Evolutionary conservation across 805 yeast genomes (phyloP), one percentile per base, ranked within the genome.

Genomic region (Hanseniaspora clermontiae): DNA sequence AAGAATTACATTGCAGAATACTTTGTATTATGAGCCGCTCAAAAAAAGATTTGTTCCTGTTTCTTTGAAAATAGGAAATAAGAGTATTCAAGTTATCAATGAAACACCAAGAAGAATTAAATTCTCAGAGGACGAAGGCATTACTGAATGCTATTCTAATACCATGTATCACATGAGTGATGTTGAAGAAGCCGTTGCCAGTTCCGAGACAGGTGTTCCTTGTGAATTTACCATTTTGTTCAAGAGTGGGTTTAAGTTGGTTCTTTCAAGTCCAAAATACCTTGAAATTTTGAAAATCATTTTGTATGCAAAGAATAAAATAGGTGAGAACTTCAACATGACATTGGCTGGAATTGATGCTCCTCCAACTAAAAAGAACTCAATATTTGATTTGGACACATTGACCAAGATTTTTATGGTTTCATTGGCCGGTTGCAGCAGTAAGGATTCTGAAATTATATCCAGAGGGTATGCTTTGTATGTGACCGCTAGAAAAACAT

Each of bases 231-330:
- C 80, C 0, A 68, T 81, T 56, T 69, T 68, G 20, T 62, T 74
- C 43, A 62, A 60, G 27, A 66, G 70, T 53, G 72, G 71, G 5
- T 62, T 59, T 17, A 67, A 64, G 19, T 58, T 79, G 34, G 70
- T 76, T n/a, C 64, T 80, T 47, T 63, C 76, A 10, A 75, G 81
- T 32, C 65, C 75, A 1, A 79, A 78, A 61, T 76, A 73, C 60
- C 64, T 77, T 55, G 91, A 84, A 61, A 82, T 85, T n/a, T 76
- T 85, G 68, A 73, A 89, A 61, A 77, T 84, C 59, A 66, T 85
- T 43, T 82, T 83, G 61, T 83, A 82, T 62, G 78, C 88, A 0
- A 80, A 83, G 55, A 80, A 81, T 19, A 74, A 79, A 63, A 68
- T 72, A 29, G 73, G 72, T 39, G 75, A 74, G 51, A 71, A 70